These are phyloP conservation scores for Hemerocallis citrina DNA, from an alignment of 106 monocot genomes.

Conservation along the genomic window DNA sequence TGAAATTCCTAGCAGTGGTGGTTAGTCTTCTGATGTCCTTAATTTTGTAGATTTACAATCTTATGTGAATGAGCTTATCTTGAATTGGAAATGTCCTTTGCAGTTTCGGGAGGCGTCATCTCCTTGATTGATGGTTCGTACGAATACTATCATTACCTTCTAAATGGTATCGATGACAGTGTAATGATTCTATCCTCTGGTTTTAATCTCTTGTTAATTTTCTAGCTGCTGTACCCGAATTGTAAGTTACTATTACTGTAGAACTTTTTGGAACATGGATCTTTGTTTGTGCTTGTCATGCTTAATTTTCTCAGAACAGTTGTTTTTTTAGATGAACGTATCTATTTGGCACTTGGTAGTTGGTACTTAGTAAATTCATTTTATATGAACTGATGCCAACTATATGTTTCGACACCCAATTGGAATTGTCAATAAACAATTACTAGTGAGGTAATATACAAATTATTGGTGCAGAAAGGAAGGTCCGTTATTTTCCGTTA, in stretches of 20 bases:
- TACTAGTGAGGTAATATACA: too few relatives aligned
- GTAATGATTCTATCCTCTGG: conserved; percentile 31
- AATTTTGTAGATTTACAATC: not conserved
- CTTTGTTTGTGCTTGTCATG: not conserved
- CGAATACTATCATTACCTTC: conserved; percentile 98
- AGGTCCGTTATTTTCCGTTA: too few relatives aligned
- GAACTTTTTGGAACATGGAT: not conserved
- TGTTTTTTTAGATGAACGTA: too few relatives aligned
- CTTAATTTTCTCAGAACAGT: too few relatives aligned
- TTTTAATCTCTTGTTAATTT: not conserved
- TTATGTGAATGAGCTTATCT: not conserved
- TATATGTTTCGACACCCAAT: too few relatives aligned
- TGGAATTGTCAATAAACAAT: too few relatives aligned
- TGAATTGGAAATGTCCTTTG: conserved; percentile 18
- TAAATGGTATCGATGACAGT: conserved; percentile 91
- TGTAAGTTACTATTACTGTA: not conserved
- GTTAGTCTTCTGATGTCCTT: conserved; percentile 31
- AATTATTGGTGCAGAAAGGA: too few relatives aligned
- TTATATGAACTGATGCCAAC: not conserved
- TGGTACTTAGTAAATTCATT: not conserved
- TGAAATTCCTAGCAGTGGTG: conserved; percentile 76
- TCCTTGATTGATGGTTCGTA: conserved; percentile 87
- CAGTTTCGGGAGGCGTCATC: conserved; percentile 73
- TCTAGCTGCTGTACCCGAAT: not conserved
- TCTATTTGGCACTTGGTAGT: too few relatives aligned